Base-by-base conservation (phyloP, 2,329 filamentous ascomycete species). In the Fusarium buharicum region DNA sequence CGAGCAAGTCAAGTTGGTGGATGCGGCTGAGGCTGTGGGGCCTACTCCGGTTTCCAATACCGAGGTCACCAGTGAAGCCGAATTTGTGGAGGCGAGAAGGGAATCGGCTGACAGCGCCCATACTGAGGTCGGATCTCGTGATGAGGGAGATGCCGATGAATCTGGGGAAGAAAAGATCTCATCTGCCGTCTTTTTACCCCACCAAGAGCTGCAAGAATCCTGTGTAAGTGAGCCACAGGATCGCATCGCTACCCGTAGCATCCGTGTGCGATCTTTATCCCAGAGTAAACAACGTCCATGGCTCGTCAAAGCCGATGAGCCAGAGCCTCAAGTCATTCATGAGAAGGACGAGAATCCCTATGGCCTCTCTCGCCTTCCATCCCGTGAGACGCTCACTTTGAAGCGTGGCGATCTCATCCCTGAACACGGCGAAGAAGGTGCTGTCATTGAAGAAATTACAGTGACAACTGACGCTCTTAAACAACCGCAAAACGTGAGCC, bases 91-190 rank as follows among this genome's bases (percentile, higher is more conserved):
- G 51, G 54, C 44, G 49, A 74, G 74, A 55, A 75, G 76, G 46
- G 69, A 74, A 48, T 79, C 79, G 52, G 75, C 72, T 66, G 76
- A 74, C 59, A 77, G 73, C 55, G 74, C 74, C 45, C 59, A 56
- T 54, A 65, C 66, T 40, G 78, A 77, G 33, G 68, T 59, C 72
- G 76, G 78, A 46, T 74, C 72, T 41, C 73, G 74, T 44, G 69
- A 72, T 41, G 69, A 72, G n/a, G 69, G 65, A 54, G 66, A 72
- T 56, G 69, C 69, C 30, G 84, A 86, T 36, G 84, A 86, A 54
- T 93, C 90, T 13, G 89, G 91, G 55, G 88, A 91, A 73, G 91
- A 95, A 74, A 91, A 94, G 75, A 93, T 95, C 61, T 92, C 90
- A n/a, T 94, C 90, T 28, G 91, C 91, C 20, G 82, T 93, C 36